Percentiles rank a stretch among this genome's conserved stretches.
Evolutionary conservation across 1,284 basidiomycete genomes (phyloP).

Genomic region (Rhodofomes roseus): DNA sequence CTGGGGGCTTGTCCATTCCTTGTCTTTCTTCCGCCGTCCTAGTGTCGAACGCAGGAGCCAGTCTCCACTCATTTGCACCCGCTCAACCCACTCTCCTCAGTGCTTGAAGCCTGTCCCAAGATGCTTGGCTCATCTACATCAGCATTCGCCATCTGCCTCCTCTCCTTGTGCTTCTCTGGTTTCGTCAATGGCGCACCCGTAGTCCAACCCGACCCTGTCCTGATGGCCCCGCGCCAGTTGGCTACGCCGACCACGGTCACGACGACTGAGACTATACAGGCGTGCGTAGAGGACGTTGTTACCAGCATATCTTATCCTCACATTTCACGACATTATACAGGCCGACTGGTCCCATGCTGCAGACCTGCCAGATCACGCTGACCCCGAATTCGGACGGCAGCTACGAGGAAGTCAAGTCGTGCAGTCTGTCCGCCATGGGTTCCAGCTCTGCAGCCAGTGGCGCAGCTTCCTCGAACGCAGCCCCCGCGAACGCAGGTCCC

Average conservation of each 20-base stretch:
- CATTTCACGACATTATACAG: neutral
- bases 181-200: constrained; percentile 22
- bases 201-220: constrained; percentile 13
- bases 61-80: constrained; percentile 33
- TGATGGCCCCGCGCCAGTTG: constrained; percentile 19
- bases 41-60: constrained; percentile 46
- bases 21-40: constrained; percentile 34
- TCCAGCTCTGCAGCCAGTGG: constrained; percentile 14
- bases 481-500: neutral
- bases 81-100: constrained; percentile 7
- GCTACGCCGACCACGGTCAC: constrained; percentile 27
- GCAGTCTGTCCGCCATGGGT: constrained; percentile 39
- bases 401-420: constrained; percentile 56
- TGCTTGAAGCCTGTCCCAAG: constrained; percentile 18
- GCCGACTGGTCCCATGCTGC: constrained; percentile 43
- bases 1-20: constrained; percentile 55
- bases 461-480: neutral
- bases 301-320: neutral
- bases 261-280: constrained; percentile 27
- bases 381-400: constrained; percentile 49
- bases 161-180: constrained; percentile 30
- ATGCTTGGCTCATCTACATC: constrained; percentile 30
- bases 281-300: constrained; percentile 27
- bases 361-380: constrained; percentile 63
- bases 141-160: constrained; percentile 31